A percentile compares a stretch with the other conserved stretches of the same genome.
These are phyloP conservation scores for Kernera saxatilis DNA, from an alignment of 345 rosid species.

Conservation along the genomic window DNA sequence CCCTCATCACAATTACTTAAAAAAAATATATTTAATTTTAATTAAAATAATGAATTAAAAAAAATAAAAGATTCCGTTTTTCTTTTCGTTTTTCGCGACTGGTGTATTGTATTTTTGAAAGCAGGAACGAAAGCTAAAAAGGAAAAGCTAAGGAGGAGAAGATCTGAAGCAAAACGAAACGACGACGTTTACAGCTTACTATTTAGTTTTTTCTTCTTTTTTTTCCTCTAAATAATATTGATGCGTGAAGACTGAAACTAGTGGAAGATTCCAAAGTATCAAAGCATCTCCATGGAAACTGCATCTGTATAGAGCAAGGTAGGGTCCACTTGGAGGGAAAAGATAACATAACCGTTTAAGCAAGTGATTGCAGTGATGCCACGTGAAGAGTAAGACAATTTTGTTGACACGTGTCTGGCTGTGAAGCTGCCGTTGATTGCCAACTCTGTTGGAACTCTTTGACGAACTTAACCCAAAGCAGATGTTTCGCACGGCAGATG, in stretches of 20 bases:
- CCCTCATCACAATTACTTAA: constrained; percentile 35
- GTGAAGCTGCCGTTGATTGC: constrained; percentile 4
- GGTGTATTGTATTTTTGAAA: not conserved
- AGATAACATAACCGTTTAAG: constrained; percentile 23
- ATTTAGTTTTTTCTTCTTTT: not conserved
- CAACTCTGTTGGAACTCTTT: not conserved
- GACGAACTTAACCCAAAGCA: not conserved
- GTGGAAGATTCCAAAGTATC: constrained; percentile 75
- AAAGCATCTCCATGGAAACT: constrained; percentile 46
- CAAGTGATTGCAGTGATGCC: constrained; percentile 18
- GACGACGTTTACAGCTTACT: constrained; percentile 4
- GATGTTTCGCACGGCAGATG: constrained; percentile 22
- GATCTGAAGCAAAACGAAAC: constrained; percentile 10
- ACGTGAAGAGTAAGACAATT: constrained; percentile 17
- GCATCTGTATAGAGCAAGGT: constrained; percentile 27
- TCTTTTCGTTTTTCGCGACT: not conserved
- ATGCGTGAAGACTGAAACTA: constrained; percentile 26
- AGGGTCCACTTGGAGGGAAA: constrained; percentile 37
- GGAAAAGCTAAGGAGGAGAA: constrained; percentile 7
- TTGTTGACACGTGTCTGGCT: constrained; percentile 22
- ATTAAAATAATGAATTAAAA: not conserved
- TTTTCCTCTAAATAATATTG: not conserved
- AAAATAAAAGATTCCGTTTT: constrained; percentile 1
- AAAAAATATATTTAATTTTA: not conserved
- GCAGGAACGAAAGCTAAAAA: constrained; percentile 9